phyloP scores from a whole-genome alignment of 1,284 basidiomycete species.

The Malassezia vespertilionis region DNA sequence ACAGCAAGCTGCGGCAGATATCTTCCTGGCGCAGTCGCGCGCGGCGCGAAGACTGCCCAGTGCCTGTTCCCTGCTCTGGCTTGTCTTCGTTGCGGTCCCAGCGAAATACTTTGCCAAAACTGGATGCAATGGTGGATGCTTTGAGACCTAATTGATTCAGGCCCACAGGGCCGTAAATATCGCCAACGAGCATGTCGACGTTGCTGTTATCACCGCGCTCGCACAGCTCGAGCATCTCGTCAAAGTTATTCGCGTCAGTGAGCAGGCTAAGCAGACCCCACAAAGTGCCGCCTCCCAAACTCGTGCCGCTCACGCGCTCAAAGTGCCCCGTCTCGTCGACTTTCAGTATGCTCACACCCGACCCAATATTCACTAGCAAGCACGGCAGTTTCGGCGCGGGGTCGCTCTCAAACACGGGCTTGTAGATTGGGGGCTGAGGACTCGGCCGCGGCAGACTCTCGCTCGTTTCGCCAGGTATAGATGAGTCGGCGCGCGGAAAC shows the following conservation, averaged over 20 bases:
- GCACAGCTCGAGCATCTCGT: constrained; percentile 91
- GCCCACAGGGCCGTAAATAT: constrained; percentile 84
- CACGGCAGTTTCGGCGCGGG: constrained; percentile 75
- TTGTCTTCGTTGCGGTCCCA: constrained; percentile 50
- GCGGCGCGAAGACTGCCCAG: constrained; percentile 49
- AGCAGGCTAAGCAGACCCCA: constrained; percentile 91
- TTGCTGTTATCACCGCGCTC: constrained; percentile 83
- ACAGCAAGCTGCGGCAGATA: constrained; percentile 75
- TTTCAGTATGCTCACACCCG: constrained; percentile 92
- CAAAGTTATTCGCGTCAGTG: constrained; percentile 89
- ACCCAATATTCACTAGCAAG: constrained; percentile 93
- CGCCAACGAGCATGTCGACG: constrained; percentile 98
- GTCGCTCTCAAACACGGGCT: constrained; percentile 68
- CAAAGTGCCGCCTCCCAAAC: constrained; percentile 94
- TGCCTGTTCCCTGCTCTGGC: background rate
- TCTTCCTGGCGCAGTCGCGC: constrained; percentile 76
- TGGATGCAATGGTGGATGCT: constrained; percentile 91
- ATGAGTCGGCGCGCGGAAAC: constrained; percentile 11
- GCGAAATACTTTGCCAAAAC: constrained; percentile 96
- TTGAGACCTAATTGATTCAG: constrained; percentile 61
- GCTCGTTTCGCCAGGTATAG: background rate
- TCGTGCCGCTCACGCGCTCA: constrained; percentile 93
- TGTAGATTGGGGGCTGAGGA: constrained; percentile 78
- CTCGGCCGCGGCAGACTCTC: constrained; percentile 69
- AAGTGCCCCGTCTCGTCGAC: constrained; percentile 89